Base-by-base conservation (phyloP, 1,284 basidiomycete species). In the Sphagnurus paluster region DNA sequence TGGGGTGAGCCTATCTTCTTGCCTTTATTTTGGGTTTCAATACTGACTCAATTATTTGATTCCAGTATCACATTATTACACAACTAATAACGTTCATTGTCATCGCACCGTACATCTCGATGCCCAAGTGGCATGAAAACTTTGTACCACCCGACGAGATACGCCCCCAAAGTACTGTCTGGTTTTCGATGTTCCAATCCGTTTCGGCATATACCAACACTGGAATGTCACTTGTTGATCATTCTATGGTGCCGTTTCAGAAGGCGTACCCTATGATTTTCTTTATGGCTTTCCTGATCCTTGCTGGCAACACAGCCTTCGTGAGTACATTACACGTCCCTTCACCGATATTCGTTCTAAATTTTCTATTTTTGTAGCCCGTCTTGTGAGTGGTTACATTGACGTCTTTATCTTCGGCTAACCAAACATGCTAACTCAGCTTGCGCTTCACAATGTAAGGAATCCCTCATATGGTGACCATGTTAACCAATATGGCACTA, bases 261-360 rank as follows among this genome's bases (percentile, higher is more conserved):
- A 75, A 64, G 21, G 93, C 92, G 14, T 97, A 94, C 64, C 79
- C 85, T 6, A 83, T 93, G 78, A 80, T 93, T 32, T 55, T 90
- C 20, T 65, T 75, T 20, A 68, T 87, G 74, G 71, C 76, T 5
- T 65, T 93, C 33, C 72, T 93, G 16, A 63, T 98, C 52, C 65
- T 98, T 36, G 90, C 91, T 38, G 95, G 95, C 5, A 98, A 98
- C 61, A 97, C 94, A 21, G 87, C 82, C 33, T 96, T 90, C 60
- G 91, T 93, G 57, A 76, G 90, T 83, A 26, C 25, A 41, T 30
- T 7, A 30, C 16, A 25, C 40, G 25, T 30, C 21, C 33, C 19
- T 44, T 11, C 24, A 39, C 26, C 32, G 10, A 38, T 24, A 29
- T n/a, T 5, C 20, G 54, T 30, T 32, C 13, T 35, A 11, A 1